Conservation (phyloP, 2,329 filamentous ascomycete genomes). For the Talaromyces atroroseus region DNA sequence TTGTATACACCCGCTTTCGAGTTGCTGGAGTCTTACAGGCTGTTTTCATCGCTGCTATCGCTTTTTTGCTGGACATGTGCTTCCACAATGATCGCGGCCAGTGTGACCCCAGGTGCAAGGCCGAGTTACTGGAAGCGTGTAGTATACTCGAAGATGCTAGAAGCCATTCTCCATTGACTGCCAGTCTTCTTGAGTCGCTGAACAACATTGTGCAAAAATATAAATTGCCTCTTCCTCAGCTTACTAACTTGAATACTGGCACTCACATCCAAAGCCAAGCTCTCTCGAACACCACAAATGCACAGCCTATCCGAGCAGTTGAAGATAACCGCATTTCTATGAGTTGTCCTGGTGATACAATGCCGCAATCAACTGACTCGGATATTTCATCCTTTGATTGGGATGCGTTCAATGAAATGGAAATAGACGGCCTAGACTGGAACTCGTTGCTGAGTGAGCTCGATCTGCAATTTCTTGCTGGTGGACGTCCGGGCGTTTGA, state of each 20-base stretch:
- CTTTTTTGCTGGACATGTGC: conserved; percentile 36
- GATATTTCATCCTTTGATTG: conserved; percentile 18
- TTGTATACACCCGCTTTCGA: conserved; percentile 21
- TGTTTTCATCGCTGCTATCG: conserved; percentile 35
- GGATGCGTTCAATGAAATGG: conserved; percentile 19
- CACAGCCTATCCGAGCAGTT: too few species aligned
- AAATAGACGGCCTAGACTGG: conserved; percentile 18
- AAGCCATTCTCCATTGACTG: conserved; percentile 24
- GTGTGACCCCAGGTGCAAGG: conserved; percentile 20
- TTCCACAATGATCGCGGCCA: conserved; percentile 25
- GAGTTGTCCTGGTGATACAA: not conserved
- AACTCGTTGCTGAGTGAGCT: conserved; percentile 17
- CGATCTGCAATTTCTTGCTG: conserved; percentile 13
- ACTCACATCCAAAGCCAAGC: not conserved
- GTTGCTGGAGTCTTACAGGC: conserved; percentile 27
- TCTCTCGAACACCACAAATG: not conserved
- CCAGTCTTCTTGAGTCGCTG: conserved; percentile 28
- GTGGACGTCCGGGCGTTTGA: not conserved
- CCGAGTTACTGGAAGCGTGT: conserved; percentile 30
- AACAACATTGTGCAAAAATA: conserved; percentile 24
- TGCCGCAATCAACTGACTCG: conserved; percentile 4
- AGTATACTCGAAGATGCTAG: conserved; percentile 29
- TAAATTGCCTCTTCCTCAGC: conserved; percentile 13
- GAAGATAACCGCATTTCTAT: not conserved
- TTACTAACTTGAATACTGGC: not conserved